Percentiles rank a stretch among this genome's conserved stretches.
phyloP scores from a whole-genome alignment of 2,329 filamentous ascomycete species.

The Alternaria arborescens region DNA sequence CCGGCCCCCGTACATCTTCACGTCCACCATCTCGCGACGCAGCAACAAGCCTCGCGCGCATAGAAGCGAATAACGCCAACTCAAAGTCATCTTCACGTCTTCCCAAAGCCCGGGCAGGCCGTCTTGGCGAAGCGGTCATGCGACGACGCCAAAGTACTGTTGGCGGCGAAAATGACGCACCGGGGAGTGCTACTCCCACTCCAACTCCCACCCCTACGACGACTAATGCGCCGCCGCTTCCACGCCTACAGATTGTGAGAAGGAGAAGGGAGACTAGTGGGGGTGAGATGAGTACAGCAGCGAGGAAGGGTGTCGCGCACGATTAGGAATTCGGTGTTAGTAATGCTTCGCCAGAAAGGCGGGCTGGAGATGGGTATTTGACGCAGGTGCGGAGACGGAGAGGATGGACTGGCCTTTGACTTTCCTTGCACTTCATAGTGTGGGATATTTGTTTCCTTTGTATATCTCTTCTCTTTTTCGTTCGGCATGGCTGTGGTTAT shows the following conservation, averaged over 20 bases:
- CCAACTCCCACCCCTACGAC: constrained; percentile 3
- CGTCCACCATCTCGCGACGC: constrained; percentile 43
- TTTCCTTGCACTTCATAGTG: constrained; percentile 7
- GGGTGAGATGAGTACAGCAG: constrained; percentile 48
- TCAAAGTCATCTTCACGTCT: constrained; percentile 31
- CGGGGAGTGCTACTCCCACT: neutral
- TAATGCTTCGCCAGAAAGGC: neutral
- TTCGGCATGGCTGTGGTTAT: neutral
- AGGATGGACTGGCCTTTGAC: constrained; percentile 23
- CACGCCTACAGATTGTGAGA: constrained; percentile 45
- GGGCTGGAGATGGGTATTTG: constrained; percentile 11
- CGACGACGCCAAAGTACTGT: constrained; percentile 37
- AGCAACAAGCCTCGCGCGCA: constrained; percentile 34
- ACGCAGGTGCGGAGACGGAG: constrained; percentile 21
- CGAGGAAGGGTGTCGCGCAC: constrained; percentile 17
- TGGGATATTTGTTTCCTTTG: neutral
- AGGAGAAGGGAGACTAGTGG: constrained; percentile 47
- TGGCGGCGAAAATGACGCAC: constrained; percentile 36
- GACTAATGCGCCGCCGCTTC: constrained; percentile 33
- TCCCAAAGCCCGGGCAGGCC: constrained; percentile 44
- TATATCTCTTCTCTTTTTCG: neutral
- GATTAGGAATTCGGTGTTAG: constrained; percentile 22
- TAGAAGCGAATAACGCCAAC: constrained; percentile 30
- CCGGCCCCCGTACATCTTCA: constrained; percentile 28
- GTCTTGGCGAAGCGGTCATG: constrained; percentile 40